Conservation (phyloP, 1,139 yeast genomes). For the Saccharomyces hybrid region DNA sequence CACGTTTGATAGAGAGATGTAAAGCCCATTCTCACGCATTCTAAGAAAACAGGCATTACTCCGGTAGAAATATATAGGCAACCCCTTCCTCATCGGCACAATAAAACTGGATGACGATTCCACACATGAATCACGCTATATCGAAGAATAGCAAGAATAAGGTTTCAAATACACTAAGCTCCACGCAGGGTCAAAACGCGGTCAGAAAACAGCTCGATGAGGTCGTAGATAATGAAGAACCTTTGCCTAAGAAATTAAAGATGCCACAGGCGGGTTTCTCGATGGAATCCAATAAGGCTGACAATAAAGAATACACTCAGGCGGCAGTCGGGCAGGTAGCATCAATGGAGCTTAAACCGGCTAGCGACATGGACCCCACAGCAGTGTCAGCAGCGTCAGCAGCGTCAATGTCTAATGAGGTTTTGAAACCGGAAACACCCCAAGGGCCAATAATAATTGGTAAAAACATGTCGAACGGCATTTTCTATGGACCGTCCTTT, state of each 20-base stretch:
- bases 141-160: neutral
- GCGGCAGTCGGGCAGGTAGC: neutral
- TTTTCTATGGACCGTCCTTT: constrained; percentile 32
- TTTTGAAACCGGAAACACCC: constrained; percentile 14
- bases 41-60: neutral
- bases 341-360: neutral
- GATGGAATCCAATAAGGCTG: neutral
- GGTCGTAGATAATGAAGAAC: neutral
- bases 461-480: constrained; percentile 23
- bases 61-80: neutral
- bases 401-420: constrained; percentile 4
- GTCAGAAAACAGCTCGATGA: neutral
- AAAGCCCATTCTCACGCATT: neutral
- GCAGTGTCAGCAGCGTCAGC: neutral
- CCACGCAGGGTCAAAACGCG: neutral
- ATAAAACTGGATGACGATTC: neutral
- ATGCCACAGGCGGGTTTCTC: neutral
- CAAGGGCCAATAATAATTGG: constrained; percentile 21
- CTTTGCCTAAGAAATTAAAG: neutral
- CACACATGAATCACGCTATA: neutral
- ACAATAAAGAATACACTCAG: neutral
- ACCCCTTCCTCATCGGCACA: neutral
- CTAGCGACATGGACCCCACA: neutral
- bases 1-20: neutral
- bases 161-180: neutral